A percentile compares a stretch with the other conserved stretches of the same genome.
Evolutionary conservation across 1,284 basidiomycete species (phyloP).

Genomic region (Naganishia albida): DNA sequence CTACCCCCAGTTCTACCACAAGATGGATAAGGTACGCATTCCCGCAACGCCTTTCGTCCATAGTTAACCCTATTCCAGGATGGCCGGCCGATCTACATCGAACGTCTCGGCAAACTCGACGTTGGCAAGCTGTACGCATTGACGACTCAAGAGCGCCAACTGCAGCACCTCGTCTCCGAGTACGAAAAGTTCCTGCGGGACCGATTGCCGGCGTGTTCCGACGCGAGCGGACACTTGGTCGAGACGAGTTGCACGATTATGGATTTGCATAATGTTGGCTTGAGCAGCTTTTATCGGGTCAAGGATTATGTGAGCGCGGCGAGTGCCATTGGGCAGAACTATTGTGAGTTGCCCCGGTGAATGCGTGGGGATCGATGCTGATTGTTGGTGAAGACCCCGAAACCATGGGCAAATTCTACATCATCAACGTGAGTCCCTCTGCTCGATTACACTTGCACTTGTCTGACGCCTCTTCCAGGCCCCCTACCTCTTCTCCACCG

Average conservation of each 20-base stretch:
- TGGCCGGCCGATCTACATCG: constrained; percentile 93
- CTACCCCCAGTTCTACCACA: constrained; percentile 96
- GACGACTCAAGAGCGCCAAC: constrained; percentile 85
- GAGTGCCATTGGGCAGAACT: constrained; percentile 80
- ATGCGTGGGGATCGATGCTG: neutral
- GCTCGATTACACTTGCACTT: neutral
- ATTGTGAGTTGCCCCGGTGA: constrained; percentile 59
- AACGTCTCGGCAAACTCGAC: constrained; percentile 87
- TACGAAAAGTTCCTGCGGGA: constrained; percentile 86
- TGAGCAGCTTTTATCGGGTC: constrained; percentile 85
- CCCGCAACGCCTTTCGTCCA: neutral
- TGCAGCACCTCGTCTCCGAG: constrained; percentile 85
- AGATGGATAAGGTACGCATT: constrained; percentile 76
- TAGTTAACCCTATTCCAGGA: constrained; percentile 60
- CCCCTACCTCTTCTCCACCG: constrained; percentile 85
- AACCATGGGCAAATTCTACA: constrained; percentile 94
- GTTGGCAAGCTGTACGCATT: constrained; percentile 75
- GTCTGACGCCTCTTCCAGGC: constrained; percentile 55
- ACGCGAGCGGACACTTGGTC: constrained; percentile 74
- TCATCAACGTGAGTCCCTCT: constrained; percentile 67
- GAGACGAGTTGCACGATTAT: constrained; percentile 99
- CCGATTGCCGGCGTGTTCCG: constrained; percentile 77
- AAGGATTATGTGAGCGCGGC: constrained; percentile 87
- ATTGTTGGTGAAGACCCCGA: constrained; percentile 63
- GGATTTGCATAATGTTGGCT: constrained; percentile 79